Base-by-base conservation (phyloP, 1,284 basidiomycete species). In the Ustanciosporium gigantosporum region DNA sequence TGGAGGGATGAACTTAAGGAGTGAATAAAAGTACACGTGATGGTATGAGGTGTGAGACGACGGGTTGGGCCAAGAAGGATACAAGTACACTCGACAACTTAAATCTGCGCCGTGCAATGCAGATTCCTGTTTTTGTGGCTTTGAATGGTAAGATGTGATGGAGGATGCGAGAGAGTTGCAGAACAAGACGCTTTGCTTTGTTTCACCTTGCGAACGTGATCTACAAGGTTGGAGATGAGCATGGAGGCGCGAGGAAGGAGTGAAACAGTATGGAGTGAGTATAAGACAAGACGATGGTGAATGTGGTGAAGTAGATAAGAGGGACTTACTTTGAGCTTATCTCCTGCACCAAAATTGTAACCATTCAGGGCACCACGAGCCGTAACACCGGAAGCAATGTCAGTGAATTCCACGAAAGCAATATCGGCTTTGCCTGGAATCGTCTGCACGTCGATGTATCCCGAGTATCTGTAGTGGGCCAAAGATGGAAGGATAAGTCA, bases 321-420 rank as follows among this genome's bases (percentile, higher is more conserved):
- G n/a, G n/a, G 14, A 51, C 66, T 24, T 27, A 69, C 68, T 38
- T 73, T 73, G 57, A 77, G 61, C 40, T 68, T 68, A 51, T 73
- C 68, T 23, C 65, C 72, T 4, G 50, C 61, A 13, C 66, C 58
- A 46, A 77, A 69, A 29, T 60, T 58, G 52, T 73, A 58, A 19
- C 68, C 70, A 35, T 77, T 75, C 43, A 76, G 66, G 5, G 62
- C 70, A 8, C 73, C 73, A n/a, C 68, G 64, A 13, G 74, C 75
- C 4, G 61, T 57, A 6, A 57, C 65, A 36, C 65, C 62, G 21
- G 59, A 62, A 2, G 66, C 58, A 23, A 73, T 66, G 25, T 75
- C 70, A 14, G 46, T 36, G 35, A 66, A 77, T 50, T 77, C 75
- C 41, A 73, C 71, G 44, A 77, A 77, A 5, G 75, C 75, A 36